Evolutionary conservation across 352 stramenopile species (phyloP), one percentile per base, ranked within the genome.

Genomic region (Globisporangium lucens): DNA sequence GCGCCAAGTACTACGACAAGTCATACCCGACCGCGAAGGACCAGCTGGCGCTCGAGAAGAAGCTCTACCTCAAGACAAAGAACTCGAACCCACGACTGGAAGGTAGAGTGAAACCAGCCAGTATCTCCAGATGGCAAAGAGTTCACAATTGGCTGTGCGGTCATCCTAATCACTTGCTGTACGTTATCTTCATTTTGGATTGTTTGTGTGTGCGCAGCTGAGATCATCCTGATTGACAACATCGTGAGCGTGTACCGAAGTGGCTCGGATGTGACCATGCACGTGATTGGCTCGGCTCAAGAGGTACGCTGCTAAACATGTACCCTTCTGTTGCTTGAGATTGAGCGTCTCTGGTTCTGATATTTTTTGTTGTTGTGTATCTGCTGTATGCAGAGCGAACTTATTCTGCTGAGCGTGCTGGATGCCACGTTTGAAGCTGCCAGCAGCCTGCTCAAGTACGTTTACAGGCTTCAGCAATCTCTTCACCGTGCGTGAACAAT

Each of bases 1-100:
- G 89, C 61, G 89, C 90, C 74, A 97, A 97, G 83, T 97, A 97
- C 81, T 97, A 97, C 64, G 89, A 96, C 75, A 91, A 93, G 74
- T 89, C 85, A 71, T 95, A 95, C 71, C 85, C 85, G 66, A 85
- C 87, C 24, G 72, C 87, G 52, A 96, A 93, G 75, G 89, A 95
- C 51, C 89, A 97, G 68, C 74, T 93, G 41, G 82, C 78, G 52
- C 85, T 97, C 49, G 90, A 97, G 79, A 94, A 94, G 72, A 97
- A 95, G 76, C 78, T 97, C 46, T 94, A 87, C 76, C 70, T 83
- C 51, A 97, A 97, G 79, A 97, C 89, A 52, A 96, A 96, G 75
- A 95, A 93, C 75, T 89, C 83, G 24, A 96, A 86, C 49, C 75
- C 89, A 64, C 87, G 90, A 64, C 65, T 89, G 27, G 90, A 97